phyloP scores from a whole-genome alignment of 192 early-diverging fungal species.

The Physocladia obscura region DNA sequence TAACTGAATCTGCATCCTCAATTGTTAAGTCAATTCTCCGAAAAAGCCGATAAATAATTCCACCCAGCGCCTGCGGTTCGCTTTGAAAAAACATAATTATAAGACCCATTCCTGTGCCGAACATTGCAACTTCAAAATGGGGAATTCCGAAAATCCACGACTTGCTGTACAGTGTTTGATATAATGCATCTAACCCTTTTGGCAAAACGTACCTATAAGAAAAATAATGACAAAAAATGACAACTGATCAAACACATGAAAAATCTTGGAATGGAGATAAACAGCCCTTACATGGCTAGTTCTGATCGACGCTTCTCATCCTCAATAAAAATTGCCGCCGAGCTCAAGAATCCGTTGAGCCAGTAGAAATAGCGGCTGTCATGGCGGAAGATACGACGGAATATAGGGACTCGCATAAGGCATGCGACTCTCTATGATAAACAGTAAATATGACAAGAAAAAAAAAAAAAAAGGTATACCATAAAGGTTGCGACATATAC shows the following conservation, averaged over 20 bases:
- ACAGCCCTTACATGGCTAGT: conserved; percentile 61
- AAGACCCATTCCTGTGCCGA: conserved; percentile 63
- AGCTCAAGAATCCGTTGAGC: conserved; percentile 60
- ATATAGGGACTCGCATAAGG: conserved; percentile 56
- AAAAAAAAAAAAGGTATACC: background rate
- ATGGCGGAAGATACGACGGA: conserved; percentile 16
- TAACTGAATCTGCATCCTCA: conserved; percentile 11
- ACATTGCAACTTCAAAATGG: conserved; percentile 67
- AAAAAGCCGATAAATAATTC: conserved; percentile 49
- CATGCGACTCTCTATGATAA: conserved; percentile 52
- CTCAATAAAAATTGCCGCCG: conserved; percentile 68
- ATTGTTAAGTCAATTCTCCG: conserved; percentile 29
- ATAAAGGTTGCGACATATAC: conserved; percentile 68
- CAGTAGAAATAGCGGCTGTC: conserved; percentile 69
- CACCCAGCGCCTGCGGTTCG: conserved; percentile 46
- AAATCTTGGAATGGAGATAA: background rate
- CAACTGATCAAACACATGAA: background rate
- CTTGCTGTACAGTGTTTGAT: conserved; percentile 63
- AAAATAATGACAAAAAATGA: background rate
- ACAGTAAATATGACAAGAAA: background rate
- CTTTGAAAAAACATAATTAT: conserved; percentile 59
- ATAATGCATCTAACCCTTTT: conserved; percentile 66
- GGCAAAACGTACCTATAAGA: conserved; percentile 61
- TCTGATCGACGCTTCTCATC: conserved; percentile 69
- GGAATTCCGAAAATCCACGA: conserved; percentile 60